phyloP scores from a whole-genome alignment of 768 basidiomycete species.

The Tubosaeta brunneosetosa region DNA sequence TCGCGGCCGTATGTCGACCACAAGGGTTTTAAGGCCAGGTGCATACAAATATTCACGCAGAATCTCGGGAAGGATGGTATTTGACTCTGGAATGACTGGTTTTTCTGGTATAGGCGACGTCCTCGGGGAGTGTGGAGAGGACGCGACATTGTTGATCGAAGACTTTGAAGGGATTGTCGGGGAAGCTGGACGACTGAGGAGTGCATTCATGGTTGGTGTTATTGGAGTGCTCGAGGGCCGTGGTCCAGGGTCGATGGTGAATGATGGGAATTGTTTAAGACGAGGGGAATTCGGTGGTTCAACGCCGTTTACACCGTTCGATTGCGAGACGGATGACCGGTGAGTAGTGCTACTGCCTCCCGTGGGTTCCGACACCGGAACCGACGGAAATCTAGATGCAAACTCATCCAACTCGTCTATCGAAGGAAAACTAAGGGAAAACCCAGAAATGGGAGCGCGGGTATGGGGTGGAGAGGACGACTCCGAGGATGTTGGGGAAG shows the following conservation, averaged over 20 bases:
- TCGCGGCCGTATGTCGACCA: constrained; percentile 80
- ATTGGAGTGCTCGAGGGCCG: constrained; percentile 71
- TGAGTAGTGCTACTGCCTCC: constrained; percentile 24
- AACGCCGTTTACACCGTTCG: constrained; percentile 29
- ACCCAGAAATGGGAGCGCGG: constrained; percentile 47
- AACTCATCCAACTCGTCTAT: constrained; percentile 71
- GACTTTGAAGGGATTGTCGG: constrained; percentile 44
- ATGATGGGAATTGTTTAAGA: constrained; percentile 35
- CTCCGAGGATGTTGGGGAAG: constrained; percentile 67
- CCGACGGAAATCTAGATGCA: constrained; percentile 44
- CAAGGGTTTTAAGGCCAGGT: constrained; percentile 51
- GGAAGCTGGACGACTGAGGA: constrained; percentile 62
- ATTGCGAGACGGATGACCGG: constrained; percentile 20
- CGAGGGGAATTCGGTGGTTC: constrained; percentile 31
- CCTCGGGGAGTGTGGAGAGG: constrained; percentile 29
- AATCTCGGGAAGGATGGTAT: constrained; percentile 54
- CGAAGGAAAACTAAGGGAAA: constrained; percentile 65
- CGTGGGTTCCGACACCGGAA: constrained; percentile 40
- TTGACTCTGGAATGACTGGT: constrained; percentile 53
- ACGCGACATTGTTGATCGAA: constrained; percentile 37
- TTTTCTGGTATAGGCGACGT: constrained; percentile 30
- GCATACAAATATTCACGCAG: constrained; percentile 55
- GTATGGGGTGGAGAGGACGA: constrained; percentile 54
- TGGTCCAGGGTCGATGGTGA: constrained; percentile 44
- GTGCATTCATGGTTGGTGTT: constrained; percentile 50